phyloP scores from a whole-genome alignment of 768 basidiomycete species.

The Collybia nuda region DNA sequence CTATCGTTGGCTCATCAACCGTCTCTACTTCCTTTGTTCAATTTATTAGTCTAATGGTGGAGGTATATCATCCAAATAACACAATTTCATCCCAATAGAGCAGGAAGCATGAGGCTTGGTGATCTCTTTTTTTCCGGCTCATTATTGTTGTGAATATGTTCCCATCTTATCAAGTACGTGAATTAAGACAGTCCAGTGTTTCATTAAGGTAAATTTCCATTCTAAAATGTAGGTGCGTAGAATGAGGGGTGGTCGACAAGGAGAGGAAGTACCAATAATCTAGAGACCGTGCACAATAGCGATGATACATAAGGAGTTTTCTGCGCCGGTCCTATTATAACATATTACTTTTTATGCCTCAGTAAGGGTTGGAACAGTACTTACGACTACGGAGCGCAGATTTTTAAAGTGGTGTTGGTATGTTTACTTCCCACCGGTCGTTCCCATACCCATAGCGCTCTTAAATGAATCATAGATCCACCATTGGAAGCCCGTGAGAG shows the following conservation, averaged over 20 bases:
- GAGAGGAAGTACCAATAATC: background rate
- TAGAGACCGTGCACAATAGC: background rate
- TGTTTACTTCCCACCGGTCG: constrained; percentile 82
- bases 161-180: background rate
- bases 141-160: too few relatives aligned
- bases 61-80: too few relatives aligned
- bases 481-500: constrained; percentile 81
- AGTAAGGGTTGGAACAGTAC: background rate
- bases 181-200: background rate
- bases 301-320: background rate
- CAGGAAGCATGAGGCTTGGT: too few relatives aligned
- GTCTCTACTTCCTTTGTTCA: too few relatives aligned
- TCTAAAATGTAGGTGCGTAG: background rate
- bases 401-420: constrained; percentile 10
- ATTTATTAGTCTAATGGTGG: too few relatives aligned
- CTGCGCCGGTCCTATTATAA: background rate
- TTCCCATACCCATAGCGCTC: constrained; percentile 79
- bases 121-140: too few relatives aligned
- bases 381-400: constrained; percentile 1
- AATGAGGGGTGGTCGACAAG: too few relatives aligned
- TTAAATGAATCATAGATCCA: constrained; percentile 94
- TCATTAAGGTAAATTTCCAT: background rate
- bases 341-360: too few relatives aligned
- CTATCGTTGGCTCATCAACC: too few relatives aligned
- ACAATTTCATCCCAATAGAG: too few relatives aligned